Conservation (phyloP, 352 stramenopile genomes). For the Phytophthora tubulina region DNA sequence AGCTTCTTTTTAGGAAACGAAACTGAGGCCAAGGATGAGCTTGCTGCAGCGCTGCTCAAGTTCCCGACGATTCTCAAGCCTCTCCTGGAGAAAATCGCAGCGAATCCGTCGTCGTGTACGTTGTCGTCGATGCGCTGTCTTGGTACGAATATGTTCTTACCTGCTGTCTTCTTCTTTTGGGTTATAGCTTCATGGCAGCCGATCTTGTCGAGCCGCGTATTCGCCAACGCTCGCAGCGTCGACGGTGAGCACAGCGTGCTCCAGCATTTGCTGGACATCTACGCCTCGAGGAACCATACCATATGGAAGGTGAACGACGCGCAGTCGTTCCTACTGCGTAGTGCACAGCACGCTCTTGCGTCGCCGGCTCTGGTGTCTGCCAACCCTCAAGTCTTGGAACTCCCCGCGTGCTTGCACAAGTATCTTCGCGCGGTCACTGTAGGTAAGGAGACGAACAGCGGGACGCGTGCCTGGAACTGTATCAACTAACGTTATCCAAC, state of each 20-base stretch:
- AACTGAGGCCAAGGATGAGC: slow-evolving; percentile 62
- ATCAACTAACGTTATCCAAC: neutral
- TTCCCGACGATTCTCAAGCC: slow-evolving; percentile 81
- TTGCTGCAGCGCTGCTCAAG: slow-evolving; percentile 67
- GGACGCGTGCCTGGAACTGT: neutral
- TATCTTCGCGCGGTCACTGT: slow-evolving; percentile 72
- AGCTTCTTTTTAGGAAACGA: slow-evolving; percentile 79
- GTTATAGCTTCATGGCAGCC: slow-evolving; percentile 71
- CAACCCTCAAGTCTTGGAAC: slow-evolving; percentile 66
- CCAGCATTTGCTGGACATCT: slow-evolving; percentile 84
- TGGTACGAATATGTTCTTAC: neutral
- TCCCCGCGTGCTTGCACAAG: slow-evolving; percentile 70
- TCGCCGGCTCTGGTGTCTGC: slow-evolving; percentile 58
- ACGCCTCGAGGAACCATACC: slow-evolving; percentile 79
- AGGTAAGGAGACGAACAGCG: slow-evolving; percentile 45
- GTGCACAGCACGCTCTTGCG: slow-evolving; percentile 71
- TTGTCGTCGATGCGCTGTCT: slow-evolving; percentile 2
- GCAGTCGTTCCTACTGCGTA: slow-evolving; percentile 72
- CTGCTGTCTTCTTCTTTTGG: neutral
- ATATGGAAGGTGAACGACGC: slow-evolving; percentile 89
- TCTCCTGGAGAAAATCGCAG: slow-evolving; percentile 80
- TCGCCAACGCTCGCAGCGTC: slow-evolving; percentile 76
- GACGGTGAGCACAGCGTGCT: slow-evolving; percentile 63
- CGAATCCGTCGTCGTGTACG: slow-evolving; percentile 73
- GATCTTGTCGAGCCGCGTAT: slow-evolving; percentile 77